Percentiles rank a stretch among this genome's conserved stretches.
Conservation (phyloP, 192 early-diverging fungal genomes). For the Coemansia sp. region DNA sequence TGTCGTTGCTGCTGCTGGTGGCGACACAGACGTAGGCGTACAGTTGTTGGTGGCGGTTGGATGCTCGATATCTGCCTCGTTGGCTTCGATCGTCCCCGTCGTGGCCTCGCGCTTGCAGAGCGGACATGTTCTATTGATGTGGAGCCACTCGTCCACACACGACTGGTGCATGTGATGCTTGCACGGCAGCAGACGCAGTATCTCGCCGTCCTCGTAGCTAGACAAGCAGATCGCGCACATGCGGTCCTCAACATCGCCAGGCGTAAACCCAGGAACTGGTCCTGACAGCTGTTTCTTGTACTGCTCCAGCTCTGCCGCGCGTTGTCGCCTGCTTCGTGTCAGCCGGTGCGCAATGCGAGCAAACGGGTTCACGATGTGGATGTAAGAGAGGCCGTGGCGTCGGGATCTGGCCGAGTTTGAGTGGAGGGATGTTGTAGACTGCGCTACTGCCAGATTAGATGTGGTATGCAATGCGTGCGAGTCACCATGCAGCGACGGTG, state of each 20-base stretch:
- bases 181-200: conserved; percentile 74
- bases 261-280: conserved; percentile 56
- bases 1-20: neutral
- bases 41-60: neutral
- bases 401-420: conserved; percentile 12
- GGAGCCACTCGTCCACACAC: conserved; percentile 84
- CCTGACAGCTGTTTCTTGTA: conserved; percentile 50
- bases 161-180: conserved; percentile 82
- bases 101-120: conserved; percentile 69
- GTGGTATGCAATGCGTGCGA: neutral
- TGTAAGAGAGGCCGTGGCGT: conserved; percentile 34
- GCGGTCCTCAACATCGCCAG: conserved; percentile 65
- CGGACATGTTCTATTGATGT: conserved; percentile 74
- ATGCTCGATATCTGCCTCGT: conserved; percentile 15
- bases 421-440: conserved; percentile 44
- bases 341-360: conserved; percentile 47
- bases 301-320: conserved; percentile 39
- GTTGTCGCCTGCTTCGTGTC: conserved; percentile 48
- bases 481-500: conserved; percentile 39
- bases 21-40: neutral
- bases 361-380: conserved; percentile 49
- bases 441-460: conserved; percentile 18
- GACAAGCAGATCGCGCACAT: conserved; percentile 81
- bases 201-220: conserved; percentile 78
- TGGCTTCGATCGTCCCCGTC: neutral